These are phyloP conservation scores for Ceratocystis lukuohia DNA, from an alignment of 2,329 filamentous ascomycete species.

Conservation along the genomic window DNA sequence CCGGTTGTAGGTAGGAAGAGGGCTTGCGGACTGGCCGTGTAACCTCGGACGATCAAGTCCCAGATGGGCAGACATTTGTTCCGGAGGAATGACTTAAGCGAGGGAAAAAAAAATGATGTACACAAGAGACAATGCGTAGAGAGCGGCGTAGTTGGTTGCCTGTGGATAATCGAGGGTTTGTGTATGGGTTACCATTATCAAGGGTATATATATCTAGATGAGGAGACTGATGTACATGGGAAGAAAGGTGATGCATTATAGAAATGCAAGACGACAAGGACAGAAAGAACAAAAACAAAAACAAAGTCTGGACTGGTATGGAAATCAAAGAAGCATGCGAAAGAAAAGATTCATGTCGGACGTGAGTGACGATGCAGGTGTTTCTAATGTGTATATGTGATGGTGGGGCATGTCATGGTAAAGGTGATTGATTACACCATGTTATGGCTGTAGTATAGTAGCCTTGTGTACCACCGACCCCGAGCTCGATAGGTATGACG, in stretches of 20 bases:
- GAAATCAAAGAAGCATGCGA: neutral
- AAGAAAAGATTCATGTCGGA: neutral
- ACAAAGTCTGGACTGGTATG: neutral
- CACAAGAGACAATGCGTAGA: neutral
- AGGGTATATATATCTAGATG: neutral
- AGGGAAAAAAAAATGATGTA: neutral
- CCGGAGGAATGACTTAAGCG: neutral
- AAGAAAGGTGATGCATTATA: neutral
- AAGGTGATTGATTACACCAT: neutral
- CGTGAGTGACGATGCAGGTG: neutral
- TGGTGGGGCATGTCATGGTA: neutral
- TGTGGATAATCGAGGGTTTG: neutral
- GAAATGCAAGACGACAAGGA: neutral
- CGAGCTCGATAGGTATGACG: slow-evolving; percentile 9
- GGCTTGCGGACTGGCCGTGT: too few species aligned
- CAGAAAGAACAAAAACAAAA: neutral
- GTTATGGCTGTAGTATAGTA: neutral
- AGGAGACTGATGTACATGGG: neutral
- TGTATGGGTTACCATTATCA: neutral
- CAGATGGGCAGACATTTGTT: too few species aligned
- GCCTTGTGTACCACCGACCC: slow-evolving; percentile 12
- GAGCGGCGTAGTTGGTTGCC: neutral
- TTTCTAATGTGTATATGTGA: neutral
- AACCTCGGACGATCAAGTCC: too few species aligned
- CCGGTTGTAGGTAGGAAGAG: too few species aligned